Evolutionary conservation across 371 early-diverging fungal genomes (phyloP).

Genomic region (Lichtheimia corymbifera): DNA sequence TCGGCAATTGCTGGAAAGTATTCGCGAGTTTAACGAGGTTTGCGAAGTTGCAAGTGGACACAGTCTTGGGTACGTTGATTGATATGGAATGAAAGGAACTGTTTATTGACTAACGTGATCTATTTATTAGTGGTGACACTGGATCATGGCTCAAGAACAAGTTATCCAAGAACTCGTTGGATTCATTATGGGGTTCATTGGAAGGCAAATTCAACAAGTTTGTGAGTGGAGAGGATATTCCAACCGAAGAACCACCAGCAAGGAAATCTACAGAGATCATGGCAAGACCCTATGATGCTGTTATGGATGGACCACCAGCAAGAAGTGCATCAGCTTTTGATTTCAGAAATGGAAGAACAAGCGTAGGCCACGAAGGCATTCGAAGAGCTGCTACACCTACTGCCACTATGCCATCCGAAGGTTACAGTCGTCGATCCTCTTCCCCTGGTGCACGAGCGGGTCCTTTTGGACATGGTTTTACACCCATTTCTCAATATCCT

Average conservation of each 20-base stretch:
- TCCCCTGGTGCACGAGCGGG: conserved; percentile 16
- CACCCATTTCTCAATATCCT: conserved; percentile 10
- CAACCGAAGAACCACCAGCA: conserved; percentile 32
- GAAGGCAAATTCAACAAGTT: conserved; percentile 76
- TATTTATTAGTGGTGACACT: conserved; percentile 29
- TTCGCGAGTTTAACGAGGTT: conserved; percentile 55
- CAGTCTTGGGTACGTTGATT: conserved; percentile 38
- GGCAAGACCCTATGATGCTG: conserved; percentile 20
- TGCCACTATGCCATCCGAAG: conserved; percentile 16
- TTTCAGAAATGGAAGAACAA: conserved; percentile 19
- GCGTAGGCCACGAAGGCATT: conserved; percentile 20
- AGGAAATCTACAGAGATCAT: conserved; percentile 55
- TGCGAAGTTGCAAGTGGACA: conserved; percentile 43
- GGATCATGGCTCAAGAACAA: conserved; percentile 60
- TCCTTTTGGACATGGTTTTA: conserved; percentile 15
- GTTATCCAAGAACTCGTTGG: conserved; percentile 62
- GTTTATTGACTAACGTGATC: not conserved
- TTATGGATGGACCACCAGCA: conserved; percentile 20
- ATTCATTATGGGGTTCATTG: conserved; percentile 67
- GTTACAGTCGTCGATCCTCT: conserved; percentile 12
- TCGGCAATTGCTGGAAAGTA: conserved; percentile 59
- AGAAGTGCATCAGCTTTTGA: conserved; percentile 35
- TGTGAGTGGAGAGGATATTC: conserved; percentile 63
- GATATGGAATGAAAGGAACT: not conserved
- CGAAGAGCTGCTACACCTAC: conserved; percentile 30